Evolutionary conservation across 2,329 filamentous ascomycete genomes (phyloP), one percentile per base, ranked within the genome.

Genomic region (Pyrenochaeta sp.): DNA sequence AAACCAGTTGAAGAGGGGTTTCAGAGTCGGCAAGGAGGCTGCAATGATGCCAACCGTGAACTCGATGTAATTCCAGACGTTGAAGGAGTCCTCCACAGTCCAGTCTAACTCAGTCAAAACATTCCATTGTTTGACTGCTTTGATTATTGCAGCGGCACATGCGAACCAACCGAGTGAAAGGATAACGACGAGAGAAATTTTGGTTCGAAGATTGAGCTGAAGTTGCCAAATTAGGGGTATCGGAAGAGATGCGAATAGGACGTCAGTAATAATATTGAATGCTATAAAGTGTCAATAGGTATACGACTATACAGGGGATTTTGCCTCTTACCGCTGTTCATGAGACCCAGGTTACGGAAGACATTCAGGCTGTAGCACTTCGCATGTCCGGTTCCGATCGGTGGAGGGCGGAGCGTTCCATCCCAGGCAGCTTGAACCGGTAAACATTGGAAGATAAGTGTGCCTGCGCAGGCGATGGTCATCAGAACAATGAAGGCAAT

Each of bases 371-470:
- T 76, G 61, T 79, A 82, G 65, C 83, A 85, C n/a, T 74, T 76
- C 0, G 80, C 79, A 22, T 61, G 70, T 6, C 66, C 68, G 4
- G 52, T 67, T 2, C 65, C 69, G 4, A 69, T 63, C 10, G 72
- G 71, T 19, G 73, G 63, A 1, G 74, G 70, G n/a, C 71, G 71
- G 0, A 79, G 54, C 1, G 60, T 58, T 8, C 68, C 61, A 55
- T 83, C 73, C 83, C 83, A 85, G 0, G 74, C 73, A 8, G 82
- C 81, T 12, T 66, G 50, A 5, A 84, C 72, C 0, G 82, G 82
- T 22, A 77, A 52, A 58, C 83, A 85, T 52, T 81, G 76, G 63
- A 84, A 82, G 15, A 84, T 77, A 42, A 84, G 66, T 2, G 82
- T 83, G n/a, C 78, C 72, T 3, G 75, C 68, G 63, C 81, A 83